phyloP scores from a whole-genome alignment of 345 rosid genomes.

The Eucalyptus victrix region DNA sequence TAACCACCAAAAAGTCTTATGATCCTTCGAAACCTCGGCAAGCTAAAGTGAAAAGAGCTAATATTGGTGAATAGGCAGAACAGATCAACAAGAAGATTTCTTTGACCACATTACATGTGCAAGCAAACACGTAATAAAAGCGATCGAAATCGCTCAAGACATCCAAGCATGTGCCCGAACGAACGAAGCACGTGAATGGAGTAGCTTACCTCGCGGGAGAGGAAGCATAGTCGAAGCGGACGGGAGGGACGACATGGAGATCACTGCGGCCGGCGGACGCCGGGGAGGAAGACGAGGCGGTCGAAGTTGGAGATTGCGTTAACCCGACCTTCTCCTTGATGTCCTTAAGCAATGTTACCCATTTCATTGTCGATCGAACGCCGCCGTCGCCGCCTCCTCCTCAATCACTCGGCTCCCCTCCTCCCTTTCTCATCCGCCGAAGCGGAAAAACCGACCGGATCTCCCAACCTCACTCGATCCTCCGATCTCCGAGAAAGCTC shows the following conservation, averaged over 20 bases:
- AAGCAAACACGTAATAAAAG: not conserved
- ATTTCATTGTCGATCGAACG: slow-evolving; percentile 48
- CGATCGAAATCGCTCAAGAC: not conserved
- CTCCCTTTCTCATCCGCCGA: not conserved
- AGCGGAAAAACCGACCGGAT: not conserved
- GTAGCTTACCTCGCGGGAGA: slow-evolving; percentile 60
- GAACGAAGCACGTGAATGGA: not conserved
- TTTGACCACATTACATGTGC: not conserved
- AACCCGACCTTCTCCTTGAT: slow-evolving; percentile 96
- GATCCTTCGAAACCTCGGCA: not conserved
- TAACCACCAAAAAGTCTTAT: not conserved
- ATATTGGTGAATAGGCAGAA: not conserved
- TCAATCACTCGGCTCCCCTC: not conserved
- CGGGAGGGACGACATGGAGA: slow-evolving; percentile 28
- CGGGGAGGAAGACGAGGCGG: slow-evolving; percentile 42
- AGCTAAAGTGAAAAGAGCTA: not conserved
- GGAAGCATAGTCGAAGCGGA: slow-evolving; percentile 16
- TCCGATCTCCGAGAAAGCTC: not conserved
- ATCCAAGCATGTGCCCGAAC: not conserved
- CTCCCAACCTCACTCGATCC: not conserved
- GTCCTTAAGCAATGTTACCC: slow-evolving; percentile 98
- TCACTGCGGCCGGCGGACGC: slow-evolving; percentile 23
- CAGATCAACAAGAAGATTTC: not conserved
- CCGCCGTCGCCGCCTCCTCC: not conserved
- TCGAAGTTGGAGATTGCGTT: slow-evolving; percentile 55